A percentile compares a stretch with the other conserved stretches of the same genome.
Conservation (phyloP, 2,329 filamentous ascomycete species). For the Fusarium zealandicum region DNA sequence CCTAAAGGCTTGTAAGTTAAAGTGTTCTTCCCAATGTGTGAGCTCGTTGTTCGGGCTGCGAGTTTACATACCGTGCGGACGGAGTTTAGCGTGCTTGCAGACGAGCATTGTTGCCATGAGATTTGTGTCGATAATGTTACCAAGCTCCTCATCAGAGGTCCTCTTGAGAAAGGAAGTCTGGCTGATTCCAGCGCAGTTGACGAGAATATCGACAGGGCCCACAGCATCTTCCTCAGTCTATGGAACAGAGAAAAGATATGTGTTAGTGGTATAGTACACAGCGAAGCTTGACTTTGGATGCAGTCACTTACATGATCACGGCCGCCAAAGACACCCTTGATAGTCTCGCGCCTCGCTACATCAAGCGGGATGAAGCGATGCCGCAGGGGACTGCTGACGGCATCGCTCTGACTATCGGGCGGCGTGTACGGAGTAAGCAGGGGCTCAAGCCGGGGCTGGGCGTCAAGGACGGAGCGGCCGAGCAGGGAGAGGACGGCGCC, state of each 20-base stretch:
- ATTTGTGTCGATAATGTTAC: slow-evolving; percentile 72
- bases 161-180: slow-evolving; percentile 69
- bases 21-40: background rate
- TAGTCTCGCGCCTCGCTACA: slow-evolving; percentile 39
- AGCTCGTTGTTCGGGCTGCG: background rate
- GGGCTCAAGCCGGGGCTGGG: slow-evolving; percentile 51
- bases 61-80: slow-evolving; percentile 41
- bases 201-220: slow-evolving; percentile 63
- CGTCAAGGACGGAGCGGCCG: slow-evolving; percentile 60
- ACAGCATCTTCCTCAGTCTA: slow-evolving; percentile 32
- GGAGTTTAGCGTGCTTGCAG: slow-evolving; percentile 57
- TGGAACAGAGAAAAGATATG: background rate
- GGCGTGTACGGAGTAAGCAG: slow-evolving; percentile 41
- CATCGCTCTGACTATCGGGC: slow-evolving; percentile 7
- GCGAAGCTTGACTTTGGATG: background rate
- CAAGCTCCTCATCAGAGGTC: slow-evolving; percentile 58
- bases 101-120: slow-evolving; percentile 70
- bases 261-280: background rate
- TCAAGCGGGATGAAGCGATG: slow-evolving; percentile 50
- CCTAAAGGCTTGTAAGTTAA: slow-evolving; percentile 46
- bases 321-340: slow-evolving; percentile 43
- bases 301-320: slow-evolving; percentile 20
- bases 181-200: slow-evolving; percentile 81
- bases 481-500: slow-evolving; percentile 69
- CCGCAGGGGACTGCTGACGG: slow-evolving; percentile 24